Conservation (phyloP, 768 basidiomycete genomes). For the Butyriboletus loyo region DNA sequence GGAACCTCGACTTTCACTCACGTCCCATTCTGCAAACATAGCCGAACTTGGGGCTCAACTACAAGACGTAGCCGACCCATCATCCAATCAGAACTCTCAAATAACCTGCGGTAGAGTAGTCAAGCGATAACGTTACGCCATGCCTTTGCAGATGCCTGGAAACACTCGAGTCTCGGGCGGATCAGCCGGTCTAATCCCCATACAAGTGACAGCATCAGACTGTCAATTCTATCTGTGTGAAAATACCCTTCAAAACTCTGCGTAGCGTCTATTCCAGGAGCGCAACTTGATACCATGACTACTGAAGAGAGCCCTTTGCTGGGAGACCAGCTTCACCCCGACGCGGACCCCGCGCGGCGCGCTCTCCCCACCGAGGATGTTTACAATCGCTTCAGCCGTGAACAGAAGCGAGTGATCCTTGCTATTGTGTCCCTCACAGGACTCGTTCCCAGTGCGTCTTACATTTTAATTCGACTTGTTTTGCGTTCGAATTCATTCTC, state of each 20-base stretch:
- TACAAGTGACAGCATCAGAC: neutral
- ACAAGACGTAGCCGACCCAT: too few species aligned
- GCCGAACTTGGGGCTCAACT: too few species aligned
- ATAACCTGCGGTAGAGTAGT: too few species aligned
- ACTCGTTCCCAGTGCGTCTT: constrained; percentile 54
- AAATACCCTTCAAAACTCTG: neutral
- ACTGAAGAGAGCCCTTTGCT: constrained; percentile 31
- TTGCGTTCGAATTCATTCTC: neutral
- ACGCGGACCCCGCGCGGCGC: neutral
- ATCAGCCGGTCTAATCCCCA: too few species aligned
- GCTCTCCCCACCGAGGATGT: constrained; percentile 30
- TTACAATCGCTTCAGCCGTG: constrained; percentile 56
- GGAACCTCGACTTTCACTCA: constrained; percentile 15
- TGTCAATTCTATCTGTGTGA: neutral
- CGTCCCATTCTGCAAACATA: too few species aligned
- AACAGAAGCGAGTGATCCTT: constrained; percentile 53
- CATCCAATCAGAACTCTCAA: too few species aligned
- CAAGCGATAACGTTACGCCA: too few species aligned
- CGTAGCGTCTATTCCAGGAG: neutral
- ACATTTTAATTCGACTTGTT: neutral
- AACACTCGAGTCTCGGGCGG: too few species aligned
- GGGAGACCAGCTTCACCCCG: constrained; percentile 1
- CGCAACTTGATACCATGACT: constrained; percentile 11
- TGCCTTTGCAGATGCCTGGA: too few species aligned
- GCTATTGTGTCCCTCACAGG: constrained; percentile 59